Evolutionary conservation across 805 yeast species (phyloP), one percentile per base, ranked within the genome.

Genomic region (Wickerhamomyces pijperi): DNA sequence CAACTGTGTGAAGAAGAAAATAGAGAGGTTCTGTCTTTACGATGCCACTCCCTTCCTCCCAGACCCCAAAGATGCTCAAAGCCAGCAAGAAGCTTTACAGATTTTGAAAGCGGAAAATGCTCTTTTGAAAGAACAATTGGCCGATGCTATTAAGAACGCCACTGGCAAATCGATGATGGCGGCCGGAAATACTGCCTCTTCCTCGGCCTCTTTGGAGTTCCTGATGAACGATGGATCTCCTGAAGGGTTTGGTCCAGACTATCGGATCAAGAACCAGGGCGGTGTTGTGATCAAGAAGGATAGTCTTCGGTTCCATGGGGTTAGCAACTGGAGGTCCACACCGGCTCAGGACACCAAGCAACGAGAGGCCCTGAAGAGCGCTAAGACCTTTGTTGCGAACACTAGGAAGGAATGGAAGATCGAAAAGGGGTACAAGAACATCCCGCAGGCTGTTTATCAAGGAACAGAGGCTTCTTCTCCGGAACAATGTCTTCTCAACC

Each of bases 41-140:
- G 52, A 48, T 34, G 43, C 39, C 14, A 49, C 60, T 0, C 61
- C 58, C 12, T 51, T 59, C 36, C 40, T 56, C 9, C 56, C 61
- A 3, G 48, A 51, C 1, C 36, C 43, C 9, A 55, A 54, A 6
- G 45, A 38, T 3, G 43, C 42, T 2, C 36, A 34, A 11, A 43
- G 39, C 12, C 38, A 46, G 0, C 28, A 38, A 1, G 51, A 49
- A 5, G 46, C 43, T 1, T 5, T 49, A 16, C 18, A 39, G 19
- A 2, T 43, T n/a, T 32, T 51, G 19, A 29, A 39, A 2, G 39
- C 37, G 13, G 56, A 54, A 39, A 50, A 48, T 34, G 35, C 40
- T 14, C 38, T 37, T 18, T 21, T 52, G 17, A 49, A 41, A 25
- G 39, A 34, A 6, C 46, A 52, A 19, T 14, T 49, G 3, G 50